Percentiles rank a stretch among this genome's conserved stretches.
Conservation (phyloP, 164 flowering plant genomes). For the Houttuynia cordata region DNA sequence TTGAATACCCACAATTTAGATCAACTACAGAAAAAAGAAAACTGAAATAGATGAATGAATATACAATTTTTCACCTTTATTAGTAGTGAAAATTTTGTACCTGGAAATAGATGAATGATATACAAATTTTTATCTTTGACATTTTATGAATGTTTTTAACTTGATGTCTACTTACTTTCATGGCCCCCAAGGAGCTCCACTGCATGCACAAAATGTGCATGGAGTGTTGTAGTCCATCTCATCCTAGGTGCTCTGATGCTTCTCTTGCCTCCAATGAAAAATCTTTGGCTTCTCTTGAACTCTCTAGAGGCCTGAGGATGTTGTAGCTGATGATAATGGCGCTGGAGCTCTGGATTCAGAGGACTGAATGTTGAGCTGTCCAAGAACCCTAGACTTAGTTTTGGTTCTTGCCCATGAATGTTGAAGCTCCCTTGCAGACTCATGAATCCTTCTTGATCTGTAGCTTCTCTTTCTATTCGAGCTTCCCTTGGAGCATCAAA, state of each 20-base stretch:
- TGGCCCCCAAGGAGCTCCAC: constrained; percentile 98
- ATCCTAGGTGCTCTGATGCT: constrained; percentile 84
- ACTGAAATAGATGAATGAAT: not conserved
- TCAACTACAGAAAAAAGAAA: not conserved
- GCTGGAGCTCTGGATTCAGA: constrained; percentile 5
- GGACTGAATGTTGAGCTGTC: constrained; percentile 19
- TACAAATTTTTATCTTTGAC: too few species aligned
- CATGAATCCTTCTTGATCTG: constrained; percentile 29
- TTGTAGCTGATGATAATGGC: constrained; percentile 18
- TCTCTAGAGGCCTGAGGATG: constrained; percentile 51
- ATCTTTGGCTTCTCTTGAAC: constrained; percentile 48
- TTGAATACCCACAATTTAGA: not conserved
- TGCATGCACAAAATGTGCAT: constrained; percentile 89
- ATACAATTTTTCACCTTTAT: too few species aligned
- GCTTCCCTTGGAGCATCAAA: constrained; percentile 5
- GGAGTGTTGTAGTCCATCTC: constrained; percentile 97
- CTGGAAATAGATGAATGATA: not conserved
- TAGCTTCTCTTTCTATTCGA: constrained; percentile 10
- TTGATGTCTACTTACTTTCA: constrained; percentile 44
- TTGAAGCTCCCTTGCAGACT: constrained; percentile 13
- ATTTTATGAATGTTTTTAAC: not conserved
- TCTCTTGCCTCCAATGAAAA: constrained; percentile 36
- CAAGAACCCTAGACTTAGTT: constrained; percentile 51
- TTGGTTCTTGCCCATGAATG: constrained; percentile 18
- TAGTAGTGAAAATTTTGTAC: too few species aligned